Evolutionary conservation across 2,329 filamentous ascomycete species (phyloP), one percentile per base, ranked within the genome.

Genomic region (Pyrenophora seminiperda): DNA sequence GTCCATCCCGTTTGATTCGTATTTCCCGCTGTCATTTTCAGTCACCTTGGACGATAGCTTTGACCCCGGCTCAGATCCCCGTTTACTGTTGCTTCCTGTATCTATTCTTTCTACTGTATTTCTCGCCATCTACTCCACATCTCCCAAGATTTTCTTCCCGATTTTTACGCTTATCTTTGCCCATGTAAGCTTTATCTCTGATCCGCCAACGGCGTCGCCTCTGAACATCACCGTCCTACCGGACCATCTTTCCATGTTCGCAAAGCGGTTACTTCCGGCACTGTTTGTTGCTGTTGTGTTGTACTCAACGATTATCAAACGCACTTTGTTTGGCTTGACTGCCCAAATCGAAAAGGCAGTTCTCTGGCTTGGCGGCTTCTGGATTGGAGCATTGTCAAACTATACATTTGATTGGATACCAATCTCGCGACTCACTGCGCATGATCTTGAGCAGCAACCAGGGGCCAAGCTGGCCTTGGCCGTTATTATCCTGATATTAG

Each of bases 361-460:
- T 1, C 78, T 97, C 22, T 97, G 91, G 88, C 79, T 97, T 1
- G 91, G 91, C 0, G 87, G 85, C 10, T 91, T 89, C 68, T 97
- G 94, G 87, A 85, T 97, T 36, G 93, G 92, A 13, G 87, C 90
- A 1, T 76, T 97, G 56, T 92, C 92, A 61, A 97, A 97, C 71
- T 94, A 97, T 73, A 97, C 94, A 0, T 90, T 97, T 63, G 88
- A 90, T 56, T 88, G 90, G 77, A 96, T 97, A 52, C 94, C 94
- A 0, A 94, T 99, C 59, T 85, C 90, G 70, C 86, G 94, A 4
- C 81, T 99, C 13, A 97, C 89, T 7, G 84, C 86, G 0, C 91
- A 94, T 68, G 94, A 99, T 66, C 82, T 99, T 24, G 77, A 87
- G 33, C 88, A 92, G 65, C 91, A 97, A 68, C 93, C 94, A 0